A percentile compares a stretch with the other conserved stretches of the same genome.
These are phyloP conservation scores for Fraxinus greggii DNA, from an alignment of 305 asterid species.

Conservation along the genomic window DNA sequence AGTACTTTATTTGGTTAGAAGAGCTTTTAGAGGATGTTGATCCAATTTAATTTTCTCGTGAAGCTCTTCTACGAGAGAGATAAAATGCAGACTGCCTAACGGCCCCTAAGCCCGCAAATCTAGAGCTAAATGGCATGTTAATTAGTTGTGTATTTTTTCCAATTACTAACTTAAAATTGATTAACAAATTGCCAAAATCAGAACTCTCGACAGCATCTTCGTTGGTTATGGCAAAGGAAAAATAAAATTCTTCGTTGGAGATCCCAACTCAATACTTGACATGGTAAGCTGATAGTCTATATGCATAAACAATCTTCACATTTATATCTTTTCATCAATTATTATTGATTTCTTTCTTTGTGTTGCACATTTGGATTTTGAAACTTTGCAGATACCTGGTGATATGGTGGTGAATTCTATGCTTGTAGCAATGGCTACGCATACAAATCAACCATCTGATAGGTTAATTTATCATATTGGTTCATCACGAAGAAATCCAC, in stretches of 20 bases:
- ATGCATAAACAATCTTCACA: not conserved
- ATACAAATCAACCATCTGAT: constrained; percentile 2
- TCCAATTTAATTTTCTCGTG: not conserved
- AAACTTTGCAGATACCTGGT: constrained; percentile 44
- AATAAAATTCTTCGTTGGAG: constrained; percentile 40
- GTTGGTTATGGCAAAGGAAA: constrained; percentile 45
- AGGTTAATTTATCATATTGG: constrained; percentile 42
- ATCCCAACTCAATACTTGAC: constrained; percentile 41
- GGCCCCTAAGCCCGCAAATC: not conserved
- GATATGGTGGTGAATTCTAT: constrained; percentile 61
- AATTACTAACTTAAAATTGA: not conserved
- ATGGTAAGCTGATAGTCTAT: constrained; percentile 28
- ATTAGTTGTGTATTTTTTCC: too few species aligned
- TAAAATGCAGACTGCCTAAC: too few species aligned
- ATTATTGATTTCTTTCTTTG: not conserved
- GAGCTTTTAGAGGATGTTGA: not conserved
- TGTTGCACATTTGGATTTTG: not conserved
- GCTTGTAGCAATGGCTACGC: constrained; percentile 37
- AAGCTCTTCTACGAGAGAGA: too few species aligned
- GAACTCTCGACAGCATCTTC: constrained; percentile 51
- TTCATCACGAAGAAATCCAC: constrained; percentile 38
- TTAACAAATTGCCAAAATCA: constrained; percentile 19
- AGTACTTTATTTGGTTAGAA: too few species aligned
- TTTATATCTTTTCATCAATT: not conserved
- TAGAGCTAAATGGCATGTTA: not conserved